Evolutionary conservation across 2,329 filamentous ascomycete genomes (phyloP).

Genomic region (Neoascochyta sp.): DNA sequence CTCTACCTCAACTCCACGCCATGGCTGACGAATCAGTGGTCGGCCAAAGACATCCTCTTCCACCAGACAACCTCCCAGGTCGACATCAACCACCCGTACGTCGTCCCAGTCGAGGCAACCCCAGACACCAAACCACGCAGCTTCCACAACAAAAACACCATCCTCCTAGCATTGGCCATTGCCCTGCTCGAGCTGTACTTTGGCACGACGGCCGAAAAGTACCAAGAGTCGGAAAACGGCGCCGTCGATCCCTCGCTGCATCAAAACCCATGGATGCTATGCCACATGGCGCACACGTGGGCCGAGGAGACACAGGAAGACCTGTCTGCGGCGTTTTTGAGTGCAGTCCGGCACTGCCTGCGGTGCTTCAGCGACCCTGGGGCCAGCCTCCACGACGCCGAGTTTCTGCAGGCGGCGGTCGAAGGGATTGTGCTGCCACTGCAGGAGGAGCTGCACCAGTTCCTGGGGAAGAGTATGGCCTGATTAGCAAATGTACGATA

Average conservation of each 20-base stretch:
- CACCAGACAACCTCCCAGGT: conserved; percentile 20
- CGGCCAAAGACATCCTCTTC: conserved; percentile 34
- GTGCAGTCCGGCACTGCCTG: conserved; percentile 35
- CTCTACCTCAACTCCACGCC: conserved; percentile 38
- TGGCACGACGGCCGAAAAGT: conserved; percentile 31
- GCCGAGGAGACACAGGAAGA: conserved; percentile 33
- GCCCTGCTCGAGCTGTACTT: conserved; percentile 38
- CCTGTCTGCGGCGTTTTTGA: conserved; percentile 35
- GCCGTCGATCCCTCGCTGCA: conserved; percentile 10
- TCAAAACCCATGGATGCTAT: conserved; percentile 29
- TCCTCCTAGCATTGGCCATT: conserved; percentile 34
- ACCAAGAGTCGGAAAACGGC: conserved; percentile 21
- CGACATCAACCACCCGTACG: conserved; percentile 33
- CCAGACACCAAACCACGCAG: conserved; percentile 4
- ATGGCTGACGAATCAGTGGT: conserved; percentile 37
- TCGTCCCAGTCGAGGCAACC: conserved; percentile 14
- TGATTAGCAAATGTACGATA: too few relatives aligned
- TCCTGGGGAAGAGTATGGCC: conserved; percentile 27
- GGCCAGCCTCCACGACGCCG: conserved; percentile 31
- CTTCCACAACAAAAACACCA: conserved; percentile 35
- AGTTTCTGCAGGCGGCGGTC: conserved; percentile 36
- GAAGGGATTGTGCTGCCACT: conserved; percentile 37
- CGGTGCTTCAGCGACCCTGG: conserved; percentile 34
- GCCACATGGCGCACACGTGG: conserved; percentile 35
- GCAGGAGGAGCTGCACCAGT: conserved; percentile 37